Percentiles rank a stretch among this genome's conserved stretches.
Evolutionary conservation across 2,329 filamentous ascomycete species (phyloP).

Genomic region (Stagonosporopsis cucurbitacearum): DNA sequence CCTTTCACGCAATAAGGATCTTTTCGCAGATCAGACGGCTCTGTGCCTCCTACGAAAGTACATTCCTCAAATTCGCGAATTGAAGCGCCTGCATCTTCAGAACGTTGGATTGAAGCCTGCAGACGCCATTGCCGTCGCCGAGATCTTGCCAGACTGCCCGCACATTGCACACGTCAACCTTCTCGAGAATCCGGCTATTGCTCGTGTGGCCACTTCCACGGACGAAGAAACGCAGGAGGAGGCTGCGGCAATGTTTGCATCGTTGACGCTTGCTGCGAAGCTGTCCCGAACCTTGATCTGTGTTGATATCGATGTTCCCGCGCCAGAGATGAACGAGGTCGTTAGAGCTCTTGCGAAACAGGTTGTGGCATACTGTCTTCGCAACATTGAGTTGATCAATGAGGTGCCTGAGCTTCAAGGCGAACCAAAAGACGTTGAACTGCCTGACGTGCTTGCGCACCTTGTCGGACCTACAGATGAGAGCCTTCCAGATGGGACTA

Average conservation of each 20-base stretch:
- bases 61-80: slow-evolving; percentile 74
- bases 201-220: slow-evolving; percentile 73
- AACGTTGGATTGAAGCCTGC: slow-evolving; percentile 85
- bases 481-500: slow-evolving; percentile 61
- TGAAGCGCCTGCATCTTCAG: slow-evolving; percentile 86
- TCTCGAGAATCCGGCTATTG: slow-evolving; percentile 77
- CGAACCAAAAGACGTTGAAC: slow-evolving; percentile 59
- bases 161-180: slow-evolving; percentile 86
- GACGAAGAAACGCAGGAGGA: slow-evolving; percentile 87
- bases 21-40: slow-evolving; percentile 81
- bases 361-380: slow-evolving; percentile 90
- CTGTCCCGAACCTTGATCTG: slow-evolving; percentile 85
- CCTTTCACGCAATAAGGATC: slow-evolving; percentile 82
- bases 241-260: slow-evolving; percentile 91
- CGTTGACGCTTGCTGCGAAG: slow-evolving; percentile 83
- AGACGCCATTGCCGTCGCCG: slow-evolving; percentile 88
- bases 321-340: slow-evolving; percentile 80
- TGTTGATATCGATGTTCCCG: slow-evolving; percentile 89
- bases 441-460: slow-evolving; percentile 86
- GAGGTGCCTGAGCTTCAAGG: slow-evolving; percentile 65
- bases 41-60: slow-evolving; percentile 79
- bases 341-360: slow-evolving; percentile 92
- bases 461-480: slow-evolving; percentile 76
- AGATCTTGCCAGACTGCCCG: slow-evolving; percentile 84
- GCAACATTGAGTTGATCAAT: slow-evolving; percentile 84